A percentile compares a stretch with the other conserved stretches of the same genome.
These are phyloP conservation scores for Acephala macrosclerotiorum DNA, from an alignment of 2,329 filamentous ascomycete genomes.

Conservation along the genomic window DNA sequence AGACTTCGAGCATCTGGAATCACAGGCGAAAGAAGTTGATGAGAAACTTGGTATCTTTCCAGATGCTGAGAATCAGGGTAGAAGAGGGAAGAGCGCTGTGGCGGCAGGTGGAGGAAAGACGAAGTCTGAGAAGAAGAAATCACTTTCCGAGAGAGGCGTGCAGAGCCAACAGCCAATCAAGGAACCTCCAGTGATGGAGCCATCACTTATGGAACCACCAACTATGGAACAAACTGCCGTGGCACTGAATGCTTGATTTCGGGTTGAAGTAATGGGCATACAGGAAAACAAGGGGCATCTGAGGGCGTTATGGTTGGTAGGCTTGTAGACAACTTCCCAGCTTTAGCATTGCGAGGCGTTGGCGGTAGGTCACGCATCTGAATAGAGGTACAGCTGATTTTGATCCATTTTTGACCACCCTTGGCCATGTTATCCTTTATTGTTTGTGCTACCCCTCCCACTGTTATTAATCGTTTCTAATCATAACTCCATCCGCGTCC, in stretches of 20 bases:
- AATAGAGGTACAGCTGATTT: neutral
- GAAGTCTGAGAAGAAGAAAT: conserved; percentile 40
- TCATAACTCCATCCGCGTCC: neutral
- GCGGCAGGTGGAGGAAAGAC: conserved; percentile 54
- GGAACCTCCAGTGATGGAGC: too few relatives aligned
- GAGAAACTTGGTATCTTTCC: conserved; percentile 38
- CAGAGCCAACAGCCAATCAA: conserved; percentile 1
- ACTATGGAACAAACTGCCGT: neutral
- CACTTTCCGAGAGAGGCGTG: conserved; percentile 32
- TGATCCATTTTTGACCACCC: neutral
- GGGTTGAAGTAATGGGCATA: neutral
- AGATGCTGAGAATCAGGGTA: conserved; percentile 29
- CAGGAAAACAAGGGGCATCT: conserved; percentile 17
- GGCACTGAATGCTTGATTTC: neutral
- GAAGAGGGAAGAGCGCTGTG: conserved; percentile 47
- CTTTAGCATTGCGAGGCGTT: conserved; percentile 18
- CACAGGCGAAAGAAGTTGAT: conserved; percentile 72
- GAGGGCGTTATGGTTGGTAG: conserved; percentile 18
- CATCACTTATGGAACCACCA: too few relatives aligned
- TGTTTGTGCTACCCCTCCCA: neutral
- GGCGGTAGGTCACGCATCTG: neutral
- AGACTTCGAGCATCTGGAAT: conserved; percentile 67
- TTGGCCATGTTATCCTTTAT: neutral
- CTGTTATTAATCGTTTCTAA: neutral
- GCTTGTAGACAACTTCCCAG: neutral